phyloP scores from a whole-genome alignment of 2,329 filamentous ascomycete species.

The Tolypocladium paradoxum region DNA sequence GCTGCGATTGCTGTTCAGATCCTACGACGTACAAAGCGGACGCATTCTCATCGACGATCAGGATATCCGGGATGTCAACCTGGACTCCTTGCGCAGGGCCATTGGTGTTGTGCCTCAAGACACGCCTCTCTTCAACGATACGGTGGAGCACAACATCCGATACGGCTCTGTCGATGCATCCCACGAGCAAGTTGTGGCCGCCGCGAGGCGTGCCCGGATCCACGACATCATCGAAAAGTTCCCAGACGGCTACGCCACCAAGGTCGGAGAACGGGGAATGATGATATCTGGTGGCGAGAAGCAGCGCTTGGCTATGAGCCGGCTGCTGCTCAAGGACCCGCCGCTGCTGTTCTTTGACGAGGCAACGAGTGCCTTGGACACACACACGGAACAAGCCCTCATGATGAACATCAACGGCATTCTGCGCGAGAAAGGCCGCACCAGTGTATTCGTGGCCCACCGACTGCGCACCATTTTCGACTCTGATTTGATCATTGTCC shows the following conservation, averaged over 20 bases:
- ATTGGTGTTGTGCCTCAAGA: conserved; percentile 98
- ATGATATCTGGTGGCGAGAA: conserved; percentile 97
- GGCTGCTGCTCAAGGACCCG: conserved; percentile 79
- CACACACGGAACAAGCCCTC: conserved; percentile 83
- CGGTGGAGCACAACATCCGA: conserved; percentile 88
- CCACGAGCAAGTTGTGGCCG: conserved; percentile 60
- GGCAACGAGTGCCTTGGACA: conserved; percentile 85
- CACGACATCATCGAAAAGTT: conserved; percentile 72
- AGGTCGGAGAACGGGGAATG: conserved; percentile 86
- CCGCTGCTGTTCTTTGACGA: conserved; percentile 91
- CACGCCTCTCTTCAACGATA: conserved; percentile 93
- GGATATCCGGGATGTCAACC: conserved; percentile 70
- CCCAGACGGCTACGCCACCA: conserved; percentile 81
- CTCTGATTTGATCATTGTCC: conserved; percentile 82
- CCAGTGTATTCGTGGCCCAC: conserved; percentile 92
- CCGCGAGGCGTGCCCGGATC: conserved; percentile 73
- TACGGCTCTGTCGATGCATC: conserved; percentile 78
- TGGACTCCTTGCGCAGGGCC: conserved; percentile 71
- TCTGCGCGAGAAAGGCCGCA: conserved; percentile 74
- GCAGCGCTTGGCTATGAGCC: conserved; percentile 75
- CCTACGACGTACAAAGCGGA: conserved; percentile 78
- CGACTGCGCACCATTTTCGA: conserved; percentile 88
- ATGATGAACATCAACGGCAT: conserved; percentile 91
- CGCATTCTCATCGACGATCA: conserved; percentile 88
- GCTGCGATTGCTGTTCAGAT: conserved; percentile 82